A percentile compares a stretch with the other conserved stretches of the same genome.
phyloP scores from a whole-genome alignment of 352 stramenopile species.

The Phytopythium vexans region DNA sequence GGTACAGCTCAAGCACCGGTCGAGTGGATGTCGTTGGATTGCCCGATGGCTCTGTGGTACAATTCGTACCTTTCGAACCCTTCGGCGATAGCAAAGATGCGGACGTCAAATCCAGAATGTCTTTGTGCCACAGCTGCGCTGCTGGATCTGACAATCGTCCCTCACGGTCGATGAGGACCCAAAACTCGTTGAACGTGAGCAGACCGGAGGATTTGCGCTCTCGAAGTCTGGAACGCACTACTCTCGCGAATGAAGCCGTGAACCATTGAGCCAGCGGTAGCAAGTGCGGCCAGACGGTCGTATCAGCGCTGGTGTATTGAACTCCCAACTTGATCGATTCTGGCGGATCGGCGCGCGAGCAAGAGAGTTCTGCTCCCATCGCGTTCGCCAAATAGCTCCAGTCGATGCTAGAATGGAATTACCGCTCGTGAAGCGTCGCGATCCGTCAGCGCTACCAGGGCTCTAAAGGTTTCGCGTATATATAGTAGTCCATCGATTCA shows the following conservation, averaged over 20 bases:
- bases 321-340: constrained; percentile 35
- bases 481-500: no score
- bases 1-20: constrained; percentile 35
- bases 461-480: no score
- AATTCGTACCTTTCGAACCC: no score
- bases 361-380: constrained; percentile 46
- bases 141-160: constrained; percentile 12
- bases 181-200: constrained; percentile 42
- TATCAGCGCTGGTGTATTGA: constrained; percentile 47
- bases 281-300: constrained; percentile 60
- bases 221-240: constrained; percentile 28
- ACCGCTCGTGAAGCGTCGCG: constrained; percentile 13
- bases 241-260: constrained; percentile 41
- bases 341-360: constrained; percentile 3
- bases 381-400: neutral
- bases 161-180: no score
- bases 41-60: no score
- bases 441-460: neutral
- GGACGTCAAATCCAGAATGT: neutral
- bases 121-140: constrained; percentile 24
- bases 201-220: constrained; percentile 26
- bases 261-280: constrained; percentile 62
- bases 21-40: no score
- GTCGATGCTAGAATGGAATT: neutral
- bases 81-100: neutral